Percentiles rank a stretch among this genome's conserved stretches.
Conservation (phyloP, 2,329 filamentous ascomycete species). For the Neopestalotiopsis rosae region DNA sequence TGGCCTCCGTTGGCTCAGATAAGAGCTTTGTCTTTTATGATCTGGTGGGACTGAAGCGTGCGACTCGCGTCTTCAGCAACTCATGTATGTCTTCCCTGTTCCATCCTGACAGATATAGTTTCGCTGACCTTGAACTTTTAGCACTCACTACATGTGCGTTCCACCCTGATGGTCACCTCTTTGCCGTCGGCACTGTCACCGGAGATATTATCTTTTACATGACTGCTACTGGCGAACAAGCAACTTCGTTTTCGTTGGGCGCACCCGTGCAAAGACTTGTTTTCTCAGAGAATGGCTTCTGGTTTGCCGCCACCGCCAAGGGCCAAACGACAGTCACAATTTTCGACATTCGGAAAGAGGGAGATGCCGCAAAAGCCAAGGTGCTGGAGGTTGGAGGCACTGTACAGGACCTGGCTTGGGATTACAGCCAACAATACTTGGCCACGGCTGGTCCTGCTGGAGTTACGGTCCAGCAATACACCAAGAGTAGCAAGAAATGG, state of each 20-base stretch:
- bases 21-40: conserved; percentile 95
- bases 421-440: conserved; percentile 93
- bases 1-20: conserved; percentile 88
- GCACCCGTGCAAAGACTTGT: conserved; percentile 76
- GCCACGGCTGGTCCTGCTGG: conserved; percentile 81
- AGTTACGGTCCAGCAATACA: conserved; percentile 87
- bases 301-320: conserved; percentile 84
- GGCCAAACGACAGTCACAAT: conserved; percentile 80
- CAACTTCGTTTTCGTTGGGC: conserved; percentile 73
- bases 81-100: conserved; percentile 64
- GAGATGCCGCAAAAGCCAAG: conserved; percentile 80
- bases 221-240: conserved; percentile 77
- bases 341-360: conserved; percentile 92
- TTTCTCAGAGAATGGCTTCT: conserved; percentile 97
- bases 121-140: conserved; percentile 2
- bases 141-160: conserved; percentile 79
- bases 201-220: conserved; percentile 90
- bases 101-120: neutral
- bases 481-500: conserved; percentile 87
- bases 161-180: conserved; percentile 95
- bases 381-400: conserved; percentile 82
- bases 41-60: conserved; percentile 66
- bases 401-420: conserved; percentile 83
- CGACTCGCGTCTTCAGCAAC: conserved; percentile 81
- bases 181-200: conserved; percentile 80